These are phyloP conservation scores for Cyathus striatus DNA, from an alignment of 768 basidiomycete species.

Conservation along the genomic window DNA sequence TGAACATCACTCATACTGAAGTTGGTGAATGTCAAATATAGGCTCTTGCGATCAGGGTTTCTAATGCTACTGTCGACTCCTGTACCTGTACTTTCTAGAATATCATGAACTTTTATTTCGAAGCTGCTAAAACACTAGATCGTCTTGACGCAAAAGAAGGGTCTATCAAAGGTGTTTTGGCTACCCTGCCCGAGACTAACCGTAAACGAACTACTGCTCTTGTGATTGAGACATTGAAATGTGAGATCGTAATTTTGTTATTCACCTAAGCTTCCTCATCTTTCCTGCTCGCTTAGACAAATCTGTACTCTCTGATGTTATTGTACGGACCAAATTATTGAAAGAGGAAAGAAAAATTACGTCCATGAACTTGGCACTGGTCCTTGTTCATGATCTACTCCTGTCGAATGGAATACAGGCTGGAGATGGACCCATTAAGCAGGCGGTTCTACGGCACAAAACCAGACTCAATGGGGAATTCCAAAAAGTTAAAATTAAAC, in stretches of 20 bases:
- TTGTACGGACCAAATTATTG: slow-evolving; percentile 61
- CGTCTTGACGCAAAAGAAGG: slow-evolving; percentile 84
- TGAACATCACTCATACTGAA: not conserved
- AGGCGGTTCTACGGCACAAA: slow-evolving; percentile 83
- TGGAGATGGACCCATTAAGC: slow-evolving; percentile 86
- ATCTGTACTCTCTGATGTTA: slow-evolving; percentile 64
- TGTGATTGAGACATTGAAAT: slow-evolving; percentile 94
- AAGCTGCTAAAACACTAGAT: slow-evolving; percentile 79
- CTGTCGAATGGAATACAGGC: slow-evolving; percentile 84
- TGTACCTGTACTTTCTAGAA: slow-evolving; percentile 20
- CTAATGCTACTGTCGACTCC: slow-evolving; percentile 2
- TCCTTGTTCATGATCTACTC: slow-evolving; percentile 89
- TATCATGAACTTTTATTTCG: slow-evolving; percentile 93
- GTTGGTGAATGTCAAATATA: not conserved
- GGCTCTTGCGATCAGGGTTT: too few relatives aligned
- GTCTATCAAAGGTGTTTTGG: slow-evolving; percentile 84
- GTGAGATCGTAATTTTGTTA: slow-evolving; percentile 39
- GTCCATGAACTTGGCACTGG: slow-evolving; percentile 70
- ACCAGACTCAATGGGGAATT: slow-evolving; percentile 85
- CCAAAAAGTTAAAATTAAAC: slow-evolving; percentile 75
- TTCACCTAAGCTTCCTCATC: not conserved
- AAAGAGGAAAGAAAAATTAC: slow-evolving; percentile 75
- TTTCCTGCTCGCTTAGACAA: slow-evolving; percentile 51
- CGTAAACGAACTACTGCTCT: slow-evolving; percentile 79
- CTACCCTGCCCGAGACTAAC: slow-evolving; percentile 65